phyloP scores from a whole-genome alignment of 345 rosid species.

The Laguncularia racemosa region DNA sequence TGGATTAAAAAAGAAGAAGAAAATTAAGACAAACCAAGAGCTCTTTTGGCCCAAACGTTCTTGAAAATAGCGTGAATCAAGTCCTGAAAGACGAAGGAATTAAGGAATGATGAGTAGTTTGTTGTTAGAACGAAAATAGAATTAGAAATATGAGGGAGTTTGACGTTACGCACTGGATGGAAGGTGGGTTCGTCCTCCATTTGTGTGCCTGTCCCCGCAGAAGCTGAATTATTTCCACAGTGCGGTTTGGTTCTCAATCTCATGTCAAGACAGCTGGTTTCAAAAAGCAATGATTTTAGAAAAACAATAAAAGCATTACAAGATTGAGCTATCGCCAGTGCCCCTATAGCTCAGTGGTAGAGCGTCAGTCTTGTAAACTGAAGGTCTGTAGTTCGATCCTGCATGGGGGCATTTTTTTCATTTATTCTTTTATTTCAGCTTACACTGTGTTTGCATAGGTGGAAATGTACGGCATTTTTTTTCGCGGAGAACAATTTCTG shows the following conservation, averaged over 20 bases:
- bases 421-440: too few relatives aligned
- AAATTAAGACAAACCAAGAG: conserved; percentile 37
- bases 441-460: too few relatives aligned
- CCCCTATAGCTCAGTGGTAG: conserved; percentile 93
- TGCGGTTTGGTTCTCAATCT: too few relatives aligned
- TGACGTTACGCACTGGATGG: conserved; percentile 35
- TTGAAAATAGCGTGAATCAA: conserved; percentile 83
- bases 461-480: too few relatives aligned
- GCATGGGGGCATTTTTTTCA: conserved; percentile 52
- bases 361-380: conserved; percentile 88
- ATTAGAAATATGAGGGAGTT: neutral
- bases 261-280: too few relatives aligned
- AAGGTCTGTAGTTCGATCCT: conserved; percentile 83
- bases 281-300: too few relatives aligned
- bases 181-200: conserved; percentile 52
- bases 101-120: neutral
- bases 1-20: neutral
- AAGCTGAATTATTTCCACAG: too few relatives aligned
- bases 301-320: too few relatives aligned
- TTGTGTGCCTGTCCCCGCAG: neutral
- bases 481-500: too few relatives aligned
- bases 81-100: conserved; percentile 26
- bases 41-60: conserved; percentile 59
- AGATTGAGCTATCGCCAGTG: neutral
- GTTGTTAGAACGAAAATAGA: neutral